Percentiles rank a stretch among this genome's conserved stretches.
phyloP scores from a whole-genome alignment of 2,329 filamentous ascomycete species.

The Phaeosphaeria sp. region DNA sequence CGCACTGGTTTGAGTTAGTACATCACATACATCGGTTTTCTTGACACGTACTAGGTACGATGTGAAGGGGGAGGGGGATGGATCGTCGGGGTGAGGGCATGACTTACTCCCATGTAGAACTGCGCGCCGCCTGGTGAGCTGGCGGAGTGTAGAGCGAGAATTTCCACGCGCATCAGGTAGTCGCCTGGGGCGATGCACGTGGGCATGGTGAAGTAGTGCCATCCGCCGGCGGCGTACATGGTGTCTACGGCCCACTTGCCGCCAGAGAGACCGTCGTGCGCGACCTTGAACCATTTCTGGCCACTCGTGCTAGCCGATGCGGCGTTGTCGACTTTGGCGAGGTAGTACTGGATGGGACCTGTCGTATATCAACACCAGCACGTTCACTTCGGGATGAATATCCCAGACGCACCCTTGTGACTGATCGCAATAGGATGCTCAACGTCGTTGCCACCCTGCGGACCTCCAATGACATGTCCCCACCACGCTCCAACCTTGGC shows the following conservation, averaged over 20 bases:
- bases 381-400: neutral
- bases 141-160: conserved; percentile 51
- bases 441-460: conserved; percentile 55
- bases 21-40: too few relatives aligned
- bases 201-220: conserved; percentile 48
- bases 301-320: conserved; percentile 42
- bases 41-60: too few relatives aligned
- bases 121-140: conserved; percentile 11
- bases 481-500: conserved; percentile 57
- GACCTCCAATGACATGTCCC: conserved; percentile 60
- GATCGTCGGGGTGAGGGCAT: too few relatives aligned
- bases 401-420: conserved; percentile 51
- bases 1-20: too few relatives aligned
- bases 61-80: neutral
- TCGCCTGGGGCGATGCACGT: conserved; percentile 38
- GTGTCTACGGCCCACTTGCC: conserved; percentile 56
- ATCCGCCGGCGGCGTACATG: conserved; percentile 53
- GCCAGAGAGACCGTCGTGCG: conserved; percentile 43
- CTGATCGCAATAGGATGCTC: conserved; percentile 57
- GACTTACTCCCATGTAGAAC: conserved; percentile 20
- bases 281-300: conserved; percentile 47
- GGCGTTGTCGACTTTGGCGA: conserved; percentile 46
- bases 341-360: conserved; percentile 27
- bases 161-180: conserved; percentile 50
- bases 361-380: neutral